A percentile compares a stretch with the other conserved stretches of the same genome.
These are phyloP conservation scores for Phytophthora crassamura DNA, from an alignment of 352 stramenopile species.

Conservation along the genomic window DNA sequence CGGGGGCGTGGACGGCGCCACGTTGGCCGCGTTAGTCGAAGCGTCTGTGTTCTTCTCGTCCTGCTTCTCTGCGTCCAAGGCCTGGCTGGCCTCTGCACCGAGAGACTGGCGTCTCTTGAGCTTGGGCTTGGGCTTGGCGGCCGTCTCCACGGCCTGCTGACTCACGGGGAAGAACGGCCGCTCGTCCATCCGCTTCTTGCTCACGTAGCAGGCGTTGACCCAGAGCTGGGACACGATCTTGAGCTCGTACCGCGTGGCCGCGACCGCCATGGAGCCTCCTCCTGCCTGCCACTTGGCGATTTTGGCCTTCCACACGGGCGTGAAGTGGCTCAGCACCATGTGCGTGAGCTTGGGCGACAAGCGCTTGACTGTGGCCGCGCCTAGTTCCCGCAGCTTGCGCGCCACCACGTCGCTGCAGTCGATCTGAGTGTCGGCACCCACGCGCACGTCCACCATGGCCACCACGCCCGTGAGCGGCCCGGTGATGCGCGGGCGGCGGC, in stretches of 20 bases:
- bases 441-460: conserved; percentile 80
- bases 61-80: conserved; percentile 5
- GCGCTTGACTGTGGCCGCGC: conserved; percentile 73
- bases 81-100: conserved; percentile 11
- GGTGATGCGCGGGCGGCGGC: conserved; percentile 21
- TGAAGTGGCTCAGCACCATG: conserved; percentile 79
- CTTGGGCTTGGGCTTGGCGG: conserved; percentile 10
- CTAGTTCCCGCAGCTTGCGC: conserved; percentile 67
- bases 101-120: conserved; percentile 37
- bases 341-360: conserved; percentile 75
- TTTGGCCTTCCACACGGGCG: conserved; percentile 71
- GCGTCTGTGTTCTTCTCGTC: conserved; percentile 5
- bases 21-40: neutral
- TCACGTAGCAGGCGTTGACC: conserved; percentile 85
- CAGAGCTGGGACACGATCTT: conserved; percentile 86
- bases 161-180: conserved; percentile 78
- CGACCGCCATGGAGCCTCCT: conserved; percentile 39
- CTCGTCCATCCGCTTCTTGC: conserved; percentile 74
- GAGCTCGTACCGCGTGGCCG: conserved; percentile 41
- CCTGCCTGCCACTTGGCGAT: conserved; percentile 68
- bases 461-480: conserved; percentile 56
- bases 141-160: conserved; percentile 34
- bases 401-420: conserved; percentile 82
- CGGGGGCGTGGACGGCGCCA: conserved; percentile 10
- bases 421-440: conserved; percentile 73